Conservation (phyloP, 805 yeast species). For the Starmera amethionina region DNA sequence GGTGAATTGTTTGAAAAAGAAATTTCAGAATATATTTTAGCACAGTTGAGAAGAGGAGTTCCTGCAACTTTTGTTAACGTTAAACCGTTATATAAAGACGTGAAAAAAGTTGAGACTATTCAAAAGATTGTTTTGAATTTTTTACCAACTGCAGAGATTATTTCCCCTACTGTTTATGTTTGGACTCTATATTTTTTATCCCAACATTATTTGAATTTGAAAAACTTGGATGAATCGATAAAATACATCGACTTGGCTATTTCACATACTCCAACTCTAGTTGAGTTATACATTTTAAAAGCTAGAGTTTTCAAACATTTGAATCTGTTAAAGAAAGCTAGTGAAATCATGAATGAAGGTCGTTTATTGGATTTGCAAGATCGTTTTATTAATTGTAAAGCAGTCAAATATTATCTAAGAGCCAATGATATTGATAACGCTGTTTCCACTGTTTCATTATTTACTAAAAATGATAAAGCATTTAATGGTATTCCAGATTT, state of each 20-base stretch:
- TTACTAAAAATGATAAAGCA: conserved; percentile 76
- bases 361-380: conserved; percentile 78
- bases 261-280: conserved; percentile 70
- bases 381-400: conserved; percentile 80
- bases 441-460: conserved; percentile 59
- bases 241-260: conserved; percentile 53
- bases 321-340: conserved; percentile 55
- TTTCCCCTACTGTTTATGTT: conserved; percentile 26
- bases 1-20: conserved; percentile 40
- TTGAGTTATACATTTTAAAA: conserved; percentile 71
- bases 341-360: conserved; percentile 57
- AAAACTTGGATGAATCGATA: conserved; percentile 44
- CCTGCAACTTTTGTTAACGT: conserved; percentile 86
- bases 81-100: conserved; percentile 61
- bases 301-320: conserved; percentile 72
- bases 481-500: conserved; percentile 82
- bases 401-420: conserved; percentile 75
- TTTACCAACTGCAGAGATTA: conserved; percentile 19
- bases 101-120: conserved; percentile 26
- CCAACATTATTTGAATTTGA: conserved; percentile 58
- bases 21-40: conserved; percentile 43
- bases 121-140: conserved; percentile 46
- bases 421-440: conserved; percentile 71
- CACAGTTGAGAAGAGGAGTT: conserved; percentile 67
- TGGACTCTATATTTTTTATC: conserved; percentile 78